Evolutionary conservation across 75 land plant species (phyloP), one percentile per base, ranked within the genome.

Genomic region (Selaginella tamariscina): DNA sequence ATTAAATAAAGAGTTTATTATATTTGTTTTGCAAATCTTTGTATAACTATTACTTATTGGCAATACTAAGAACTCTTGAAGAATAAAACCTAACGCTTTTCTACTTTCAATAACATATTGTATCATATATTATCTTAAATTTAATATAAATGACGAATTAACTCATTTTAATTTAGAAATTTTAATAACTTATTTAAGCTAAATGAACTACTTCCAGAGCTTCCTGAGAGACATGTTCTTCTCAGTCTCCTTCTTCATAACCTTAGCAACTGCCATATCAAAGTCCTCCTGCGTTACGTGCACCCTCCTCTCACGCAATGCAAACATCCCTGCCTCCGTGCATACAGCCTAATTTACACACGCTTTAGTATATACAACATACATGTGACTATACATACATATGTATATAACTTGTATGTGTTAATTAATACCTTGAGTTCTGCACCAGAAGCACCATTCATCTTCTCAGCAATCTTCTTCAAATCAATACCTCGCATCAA

Each of bases 261-360:
- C 62, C n/a, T 59, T 59, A 5, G 62, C 62, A 2, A 59, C 62
- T n/a, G 62, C 26, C 62, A 27, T 59, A 5, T 59, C 62, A n/a
- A 59, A 59, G 26, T 59, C 62, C 21, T 59, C 62, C 26, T 59
- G 62, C 18, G 26, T 59, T 2, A 59, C 62, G 21, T 59, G 62
- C 8, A 59, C 62, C 9, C 62, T 2, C 26, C 62, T 21, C 26
- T 59, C 62, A 2, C 62, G 62, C 62, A 59, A n/a, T 8, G 62
- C 62, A 59, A 59, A 59, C 62, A 59, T 59, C 21, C 62, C 62
- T 8, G 62, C 62, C 62, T 59, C 62, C 26, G 27, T 59, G 62
- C 62, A 59, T n/a, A 59, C 62, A 5, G 62, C 62, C 62, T 59
- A 27, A 59, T 8, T 2, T 9, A 59, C 26, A 59, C 26, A 59